phyloP scores from a whole-genome alignment of 768 basidiomycete genomes.

The Termitomyces sp. region DNA sequence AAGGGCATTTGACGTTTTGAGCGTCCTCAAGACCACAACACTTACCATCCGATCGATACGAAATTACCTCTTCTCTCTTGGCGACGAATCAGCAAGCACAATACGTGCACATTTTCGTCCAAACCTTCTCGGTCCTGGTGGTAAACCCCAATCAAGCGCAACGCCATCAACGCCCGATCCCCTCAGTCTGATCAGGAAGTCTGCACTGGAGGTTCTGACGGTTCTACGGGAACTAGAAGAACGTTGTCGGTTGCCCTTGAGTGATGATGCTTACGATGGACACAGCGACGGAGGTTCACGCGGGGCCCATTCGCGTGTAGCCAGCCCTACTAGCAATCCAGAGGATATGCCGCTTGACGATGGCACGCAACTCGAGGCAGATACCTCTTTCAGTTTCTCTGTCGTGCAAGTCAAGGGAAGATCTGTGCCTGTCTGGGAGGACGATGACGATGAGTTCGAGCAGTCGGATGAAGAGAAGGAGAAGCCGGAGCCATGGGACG shows the following conservation, averaged over 20 bases:
- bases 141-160: slow-evolving; percentile 32
- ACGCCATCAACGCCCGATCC: slow-evolving; percentile 47
- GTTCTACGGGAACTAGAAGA: slow-evolving; percentile 82
- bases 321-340: slow-evolving; percentile 34
- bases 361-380: slow-evolving; percentile 44
- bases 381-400: slow-evolving; percentile 65
- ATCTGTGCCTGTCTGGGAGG: slow-evolving; percentile 79
- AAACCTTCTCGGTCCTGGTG: slow-evolving; percentile 33
- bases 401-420: slow-evolving; percentile 67
- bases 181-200: slow-evolving; percentile 64
- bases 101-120: slow-evolving; percentile 58
- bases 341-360: slow-evolving; percentile 40
- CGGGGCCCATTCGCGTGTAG: slow-evolving; percentile 36
- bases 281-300: slow-evolving; percentile 62
- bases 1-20: slow-evolving; percentile 55
- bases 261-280: slow-evolving; percentile 80
- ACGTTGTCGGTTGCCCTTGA: slow-evolving; percentile 65
- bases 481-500: slow-evolving; percentile 77
- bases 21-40: slow-evolving; percentile 74
- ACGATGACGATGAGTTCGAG: slow-evolving; percentile 48
- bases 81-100: slow-evolving; percentile 63
- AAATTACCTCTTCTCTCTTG: slow-evolving; percentile 79
- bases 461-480: slow-evolving; percentile 36
- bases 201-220: slow-evolving; percentile 81
- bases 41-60: slow-evolving; percentile 78